Percentiles rank a stretch among this genome's conserved stretches.
Evolutionary conservation across 371 early-diverging fungal species (phyloP).

Genomic region (Mucor irregularis): DNA sequence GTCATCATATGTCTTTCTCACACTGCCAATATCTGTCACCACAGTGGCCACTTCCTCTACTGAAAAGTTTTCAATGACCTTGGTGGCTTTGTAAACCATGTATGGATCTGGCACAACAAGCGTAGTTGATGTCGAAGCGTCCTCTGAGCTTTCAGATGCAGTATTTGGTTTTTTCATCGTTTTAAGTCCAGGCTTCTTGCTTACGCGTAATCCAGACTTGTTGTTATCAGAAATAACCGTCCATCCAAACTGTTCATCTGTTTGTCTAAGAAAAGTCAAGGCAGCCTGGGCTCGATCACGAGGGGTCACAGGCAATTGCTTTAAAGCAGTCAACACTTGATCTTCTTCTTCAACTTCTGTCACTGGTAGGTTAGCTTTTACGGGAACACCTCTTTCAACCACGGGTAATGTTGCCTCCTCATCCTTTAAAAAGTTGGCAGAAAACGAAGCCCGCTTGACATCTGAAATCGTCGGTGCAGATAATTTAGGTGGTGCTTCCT

Average conservation of each 20-base stretch:
- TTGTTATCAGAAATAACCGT: conserved; percentile 42
- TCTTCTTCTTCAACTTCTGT: conserved; percentile 1
- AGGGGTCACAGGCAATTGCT: conserved; percentile 19
- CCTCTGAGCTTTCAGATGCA: not conserved
- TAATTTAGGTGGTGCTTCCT: not conserved
- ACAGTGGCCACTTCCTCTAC: conserved; percentile 57
- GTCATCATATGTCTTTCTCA: conserved; percentile 45
- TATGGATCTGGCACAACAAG: conserved; percentile 53
- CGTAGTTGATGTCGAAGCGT: not conserved
- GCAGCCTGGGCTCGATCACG: conserved; percentile 34
- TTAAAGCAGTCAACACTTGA: not conserved
- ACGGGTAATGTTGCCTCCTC: too few species aligned
- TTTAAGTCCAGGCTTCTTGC: conserved; percentile 41
- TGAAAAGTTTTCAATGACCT: conserved; percentile 61
- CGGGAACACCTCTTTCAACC: not conserved
- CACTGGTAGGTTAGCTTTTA: not conserved
- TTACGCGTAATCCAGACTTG: conserved; percentile 44
- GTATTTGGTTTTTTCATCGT: not conserved
- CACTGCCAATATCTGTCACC: conserved; percentile 43
- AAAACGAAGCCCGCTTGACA: not conserved
- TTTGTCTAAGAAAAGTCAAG: conserved; percentile 29
- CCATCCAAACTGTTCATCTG: conserved; percentile 54
- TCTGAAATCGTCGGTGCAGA: too few species aligned
- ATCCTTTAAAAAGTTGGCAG: not conserved
- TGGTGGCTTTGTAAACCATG: conserved; percentile 52